Conservation (phyloP, 495 filamentous ascomycete species). For the Gamarada debralockiae region DNA sequence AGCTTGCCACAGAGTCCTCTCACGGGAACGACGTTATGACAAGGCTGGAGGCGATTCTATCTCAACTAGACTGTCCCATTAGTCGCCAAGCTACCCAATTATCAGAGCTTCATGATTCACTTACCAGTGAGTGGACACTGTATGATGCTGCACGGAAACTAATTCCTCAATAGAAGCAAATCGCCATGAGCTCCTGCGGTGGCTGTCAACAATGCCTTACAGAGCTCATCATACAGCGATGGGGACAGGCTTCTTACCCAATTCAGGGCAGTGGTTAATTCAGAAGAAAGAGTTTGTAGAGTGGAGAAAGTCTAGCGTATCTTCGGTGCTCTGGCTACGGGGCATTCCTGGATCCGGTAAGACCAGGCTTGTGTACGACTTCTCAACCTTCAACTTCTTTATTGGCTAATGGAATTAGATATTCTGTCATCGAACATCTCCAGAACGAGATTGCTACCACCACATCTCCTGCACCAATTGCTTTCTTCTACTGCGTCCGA, state of each 20-base stretch:
- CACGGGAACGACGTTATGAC: neutral
- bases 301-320: neutral
- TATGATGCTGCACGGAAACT: neutral
- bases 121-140: neutral
- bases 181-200: conserved; percentile 12
- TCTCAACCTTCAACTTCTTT: too few species aligned
- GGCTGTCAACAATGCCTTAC: conserved; percentile 2
- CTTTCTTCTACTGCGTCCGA: conserved; percentile 13
- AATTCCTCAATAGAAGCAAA: conserved; percentile 3
- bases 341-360: neutral
- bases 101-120: conserved; percentile 1
- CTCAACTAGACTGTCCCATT: neutral
- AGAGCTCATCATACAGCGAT: neutral
- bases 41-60: neutral
- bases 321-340: conserved; percentile 1
- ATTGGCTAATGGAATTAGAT: too few species aligned
- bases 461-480: neutral
- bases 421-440: conserved; percentile 12
- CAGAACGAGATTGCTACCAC: neutral
- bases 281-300: conserved; percentile 1
- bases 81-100: neutral
- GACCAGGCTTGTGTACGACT: neutral
- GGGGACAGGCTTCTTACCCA: neutral
- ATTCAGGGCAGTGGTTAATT: conserved; percentile 7
- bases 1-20: neutral